Evolutionary conservation across 805 yeast species (phyloP).

Genomic region (Clavispora santaluciae): DNA sequence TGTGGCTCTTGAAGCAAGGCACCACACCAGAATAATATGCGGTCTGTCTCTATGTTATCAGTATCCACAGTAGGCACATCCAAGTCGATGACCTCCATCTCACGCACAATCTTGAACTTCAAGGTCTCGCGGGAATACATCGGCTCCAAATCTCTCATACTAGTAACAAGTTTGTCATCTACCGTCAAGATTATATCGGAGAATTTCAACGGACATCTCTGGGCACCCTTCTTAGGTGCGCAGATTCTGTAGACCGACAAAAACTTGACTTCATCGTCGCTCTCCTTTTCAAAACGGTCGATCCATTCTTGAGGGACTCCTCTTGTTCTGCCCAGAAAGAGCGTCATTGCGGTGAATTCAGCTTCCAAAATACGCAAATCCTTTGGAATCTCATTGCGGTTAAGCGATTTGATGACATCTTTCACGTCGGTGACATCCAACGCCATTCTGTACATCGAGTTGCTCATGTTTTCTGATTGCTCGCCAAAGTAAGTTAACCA

Average conservation of each 20-base stretch:
- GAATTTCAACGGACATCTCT: conserved; percentile 37
- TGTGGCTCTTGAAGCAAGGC: conserved; percentile 84
- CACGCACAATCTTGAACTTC: conserved; percentile 65
- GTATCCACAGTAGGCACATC: conserved; percentile 63
- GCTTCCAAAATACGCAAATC: conserved; percentile 68
- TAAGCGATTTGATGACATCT: conserved; percentile 52
- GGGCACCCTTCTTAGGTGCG: conserved; percentile 32
- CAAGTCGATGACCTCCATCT: conserved; percentile 57
- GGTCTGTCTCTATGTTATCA: conserved; percentile 53
- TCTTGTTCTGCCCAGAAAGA: conserved; percentile 72
- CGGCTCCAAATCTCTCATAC: conserved; percentile 61
- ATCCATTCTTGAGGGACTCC: conserved; percentile 91
- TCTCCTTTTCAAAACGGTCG: conserved; percentile 54
- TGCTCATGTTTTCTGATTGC: conserved; percentile 46
- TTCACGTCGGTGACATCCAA: conserved; percentile 65
- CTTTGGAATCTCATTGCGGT: conserved; percentile 45
- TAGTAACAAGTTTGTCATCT: conserved; percentile 58
- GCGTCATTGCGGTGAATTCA: conserved; percentile 64
- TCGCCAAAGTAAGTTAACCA: conserved; percentile 87
- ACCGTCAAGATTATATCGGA: conserved; percentile 79
- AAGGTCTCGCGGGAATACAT: conserved; percentile 41
- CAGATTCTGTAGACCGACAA: conserved; percentile 67
- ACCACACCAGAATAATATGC: conserved; percentile 79
- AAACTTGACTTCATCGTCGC: conserved; percentile 66
- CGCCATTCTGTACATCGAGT: conserved; percentile 67